Base-by-base conservation (phyloP, 2,329 filamentous ascomycete genomes). In the Sporothrix variecibatus region DNA sequence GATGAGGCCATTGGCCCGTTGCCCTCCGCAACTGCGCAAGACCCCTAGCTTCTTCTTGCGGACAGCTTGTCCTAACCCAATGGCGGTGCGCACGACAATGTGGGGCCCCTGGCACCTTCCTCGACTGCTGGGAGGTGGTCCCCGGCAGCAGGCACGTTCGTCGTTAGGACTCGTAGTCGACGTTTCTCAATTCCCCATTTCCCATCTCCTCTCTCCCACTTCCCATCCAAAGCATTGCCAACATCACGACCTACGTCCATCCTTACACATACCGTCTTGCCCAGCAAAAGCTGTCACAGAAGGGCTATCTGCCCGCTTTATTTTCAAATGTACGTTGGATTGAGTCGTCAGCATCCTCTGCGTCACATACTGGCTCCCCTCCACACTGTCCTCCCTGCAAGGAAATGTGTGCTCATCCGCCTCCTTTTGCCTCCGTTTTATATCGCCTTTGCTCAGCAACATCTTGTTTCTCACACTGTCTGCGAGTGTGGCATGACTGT, bases 61-160 rank as follows among this genome's bases (percentile, higher is more conserved):
- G 73, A 74, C 73, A 74, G 73, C 62, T 72, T 74, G 73, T 74
- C 73, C 73, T 74, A 12, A 38, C 38, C 43, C 60, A 53, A 28
- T 34, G 67, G 26, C 15, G 56, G n/a, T 2, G n/a, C n/a, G 26
- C 34, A 34, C 8, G 15, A 53, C 43, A 62, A 70, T 72, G 69
- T 72, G 73, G 73, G 65, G 8, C 73, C 31, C 69, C 53, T 62
- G 49, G 73, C 68, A 71, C 58, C 68, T 69, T 69, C 67, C 67
- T 67, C 49, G 43, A 65, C 64, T 49, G 26, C 12, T 38, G 12
- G 6, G 38, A 26, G 17, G 56, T 56, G 34, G 31, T 20, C 51
- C 28, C 26, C 34, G 49, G 49, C 60, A 72, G 71, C n/a, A 72
- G 15, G 26, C 43, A 69, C 43, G 43, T 51, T 65, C 40, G 23